Base-by-base conservation (phyloP, 371 early-diverging fungal genomes). In the Umbelopsis sp. region DNA sequence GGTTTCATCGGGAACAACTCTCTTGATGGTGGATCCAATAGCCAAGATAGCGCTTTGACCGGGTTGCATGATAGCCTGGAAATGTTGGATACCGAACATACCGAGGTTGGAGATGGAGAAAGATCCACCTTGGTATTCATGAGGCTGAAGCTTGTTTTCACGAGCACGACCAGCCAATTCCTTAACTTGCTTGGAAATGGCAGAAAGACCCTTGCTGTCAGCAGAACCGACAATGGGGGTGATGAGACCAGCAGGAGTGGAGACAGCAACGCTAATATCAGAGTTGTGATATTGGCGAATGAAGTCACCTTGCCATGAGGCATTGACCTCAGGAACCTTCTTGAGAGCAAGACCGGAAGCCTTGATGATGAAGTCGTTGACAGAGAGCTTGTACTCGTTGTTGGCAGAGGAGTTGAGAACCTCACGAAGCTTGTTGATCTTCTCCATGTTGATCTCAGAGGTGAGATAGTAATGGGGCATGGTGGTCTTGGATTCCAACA, bases 101-200 rank as follows among this genome's bases (percentile, higher is more conserved):
- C 99, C 99, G 72, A 99, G 86, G 89, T 99, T 99, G 73, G 97
- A 96, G 78, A 99, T 96, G 72, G 97, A 94, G 88, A 99, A 99
- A 64, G 94, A 87, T 50, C 99, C 99, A 72, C 87, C 89, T 84
- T 97, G 97, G 91, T 93, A 98, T 87, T 99, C 98, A 65, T 96
- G 88, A 65, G 98, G 99, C 70, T 87, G 84, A 12, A 99, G 89
- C 85, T 96, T 96, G 81, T 92, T 92, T 63, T 83, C 89, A 65
- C 93, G 93, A 41, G 98, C 99, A 68, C 92, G 91, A 35, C 79
- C 81, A 37, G 97, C 98, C 74, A 99, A 79, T 53, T 91, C 91
- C 80, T 94, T 94, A 67, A 97, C 91, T 70, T 87, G 87, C 74
- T 86, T 79, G 46, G 97, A 95, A 74, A 98, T 97, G 65, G 85